These are phyloP conservation scores for Brettanomyces sp. DNA, from an alignment of 805 yeast genomes.

Conservation along the genomic window DNA sequence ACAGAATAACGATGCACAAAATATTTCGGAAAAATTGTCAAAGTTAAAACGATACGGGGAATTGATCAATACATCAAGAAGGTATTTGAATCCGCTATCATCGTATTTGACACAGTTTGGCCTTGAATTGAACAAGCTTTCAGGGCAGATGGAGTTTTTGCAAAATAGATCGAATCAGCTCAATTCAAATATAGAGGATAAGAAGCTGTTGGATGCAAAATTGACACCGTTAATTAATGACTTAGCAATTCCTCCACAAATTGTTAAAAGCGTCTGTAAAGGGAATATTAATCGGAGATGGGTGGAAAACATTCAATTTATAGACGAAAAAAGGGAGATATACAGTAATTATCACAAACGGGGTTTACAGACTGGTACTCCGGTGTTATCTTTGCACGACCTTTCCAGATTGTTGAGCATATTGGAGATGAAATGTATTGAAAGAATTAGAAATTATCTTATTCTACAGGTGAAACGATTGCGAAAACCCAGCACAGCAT, in stretches of 20 bases:
- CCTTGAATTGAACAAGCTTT: slow-evolving; percentile 41
- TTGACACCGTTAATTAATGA: slow-evolving; percentile 74
- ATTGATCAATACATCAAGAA: slow-evolving; percentile 22
- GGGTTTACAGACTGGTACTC: slow-evolving; percentile 6
- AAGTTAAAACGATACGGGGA: slow-evolving; percentile 16
- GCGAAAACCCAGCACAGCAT: slow-evolving; percentile 54
- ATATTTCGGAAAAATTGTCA: slow-evolving; percentile 14
- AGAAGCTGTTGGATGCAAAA: slow-evolving; percentile 37
- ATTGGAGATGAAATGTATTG: slow-evolving; percentile 57
- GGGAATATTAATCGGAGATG: slow-evolving; percentile 53
- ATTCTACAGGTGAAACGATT: slow-evolving; percentile 57
- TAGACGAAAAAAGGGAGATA: slow-evolving; percentile 51
- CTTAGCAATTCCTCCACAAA: slow-evolving; percentile 64
- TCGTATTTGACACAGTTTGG: slow-evolving; percentile 48
- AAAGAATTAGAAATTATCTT: slow-evolving; percentile 64
- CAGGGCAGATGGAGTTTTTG: slow-evolving; percentile 52
- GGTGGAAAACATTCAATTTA: slow-evolving; percentile 54
- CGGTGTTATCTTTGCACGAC: slow-evolving; percentile 13
- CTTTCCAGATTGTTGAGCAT: slow-evolving; percentile 31
- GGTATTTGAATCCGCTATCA: slow-evolving; percentile 35
- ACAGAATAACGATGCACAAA: slow-evolving; percentile 5
- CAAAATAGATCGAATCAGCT: slow-evolving; percentile 44
- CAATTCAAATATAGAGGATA: slow-evolving; percentile 35
- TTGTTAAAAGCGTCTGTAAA: slow-evolving; percentile 46
- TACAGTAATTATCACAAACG: slow-evolving; percentile 30